phyloP scores from a whole-genome alignment of 805 yeast species.

The Pichia eremophila region DNA sequence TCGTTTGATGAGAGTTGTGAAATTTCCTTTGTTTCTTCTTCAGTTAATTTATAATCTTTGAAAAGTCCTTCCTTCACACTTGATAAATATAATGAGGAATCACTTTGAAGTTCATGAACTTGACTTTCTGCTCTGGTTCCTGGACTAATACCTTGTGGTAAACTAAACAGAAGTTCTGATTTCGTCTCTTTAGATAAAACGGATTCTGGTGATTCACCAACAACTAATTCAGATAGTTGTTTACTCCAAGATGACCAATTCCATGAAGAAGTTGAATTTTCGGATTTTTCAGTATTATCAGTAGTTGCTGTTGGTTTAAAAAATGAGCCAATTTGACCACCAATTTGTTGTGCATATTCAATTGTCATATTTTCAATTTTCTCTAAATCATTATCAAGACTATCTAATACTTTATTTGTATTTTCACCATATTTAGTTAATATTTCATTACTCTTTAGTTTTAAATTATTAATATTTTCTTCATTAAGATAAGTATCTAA shows the following conservation, averaged over 20 bases:
- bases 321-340: constrained; percentile 49
- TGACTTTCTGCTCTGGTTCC: constrained; percentile 58
- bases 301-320: constrained; percentile 22
- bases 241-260: constrained; percentile 8
- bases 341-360: constrained; percentile 45
- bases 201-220: constrained; percentile 7
- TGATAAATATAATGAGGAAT: constrained; percentile 34
- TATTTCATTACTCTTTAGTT: constrained; percentile 18
- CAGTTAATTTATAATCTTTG: constrained; percentile 33
- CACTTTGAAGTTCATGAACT: constrained; percentile 43
- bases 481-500: constrained; percentile 8
- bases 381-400: constrained; percentile 66
- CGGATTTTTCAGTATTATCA: constrained; percentile 3
- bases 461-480: constrained; percentile 19
- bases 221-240: constrained; percentile 1
- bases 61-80: constrained; percentile 28
- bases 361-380: constrained; percentile 63
- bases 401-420: constrained; percentile 60
- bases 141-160: constrained; percentile 29
- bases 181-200: constrained; percentile 23
- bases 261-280: constrained; percentile 7
- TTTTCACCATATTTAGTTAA: constrained; percentile 24
- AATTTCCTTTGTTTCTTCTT: constrained; percentile 38
- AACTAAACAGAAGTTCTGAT: constrained; percentile 35
- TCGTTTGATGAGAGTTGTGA: constrained; percentile 29